Conservation (phyloP, 2,329 filamentous ascomycete species). For the Fusarium buxicola region DNA sequence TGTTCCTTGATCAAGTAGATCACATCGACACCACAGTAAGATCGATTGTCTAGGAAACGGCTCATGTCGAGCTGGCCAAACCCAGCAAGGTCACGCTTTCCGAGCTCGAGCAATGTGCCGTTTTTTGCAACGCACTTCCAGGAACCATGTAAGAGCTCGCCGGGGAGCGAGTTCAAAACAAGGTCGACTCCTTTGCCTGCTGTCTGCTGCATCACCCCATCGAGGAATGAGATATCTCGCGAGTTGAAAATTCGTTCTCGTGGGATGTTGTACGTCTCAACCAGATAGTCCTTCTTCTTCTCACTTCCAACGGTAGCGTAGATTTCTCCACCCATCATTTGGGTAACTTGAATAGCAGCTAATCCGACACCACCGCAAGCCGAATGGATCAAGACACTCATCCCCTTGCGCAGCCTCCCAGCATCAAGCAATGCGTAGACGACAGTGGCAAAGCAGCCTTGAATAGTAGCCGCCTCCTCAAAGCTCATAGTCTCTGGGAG, state of each 20-base stretch:
- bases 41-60: slow-evolving; percentile 32
- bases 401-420: slow-evolving; percentile 48
- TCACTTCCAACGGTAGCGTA: slow-evolving; percentile 36
- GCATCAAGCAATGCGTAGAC: slow-evolving; percentile 31
- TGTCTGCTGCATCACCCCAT: slow-evolving; percentile 44
- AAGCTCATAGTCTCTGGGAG: slow-evolving; percentile 53
- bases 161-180: slow-evolving; percentile 50
- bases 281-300: slow-evolving; percentile 48
- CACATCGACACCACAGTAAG: slow-evolving; percentile 35
- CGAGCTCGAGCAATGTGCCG: slow-evolving; percentile 53
- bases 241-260: slow-evolving; percentile 49
- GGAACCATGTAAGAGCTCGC: slow-evolving; percentile 46
- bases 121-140: slow-evolving; percentile 51
- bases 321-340: slow-evolving; percentile 43
- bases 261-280: slow-evolving; percentile 44
- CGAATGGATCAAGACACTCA: slow-evolving; percentile 51
- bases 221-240: slow-evolving; percentile 42
- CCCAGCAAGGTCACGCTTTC: slow-evolving; percentile 46
- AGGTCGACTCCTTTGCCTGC: slow-evolving; percentile 49
- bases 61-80: slow-evolving; percentile 22
- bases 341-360: slow-evolving; percentile 46
- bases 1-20: slow-evolving; percentile 5
- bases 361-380: slow-evolving; percentile 49
- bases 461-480: slow-evolving; percentile 49
- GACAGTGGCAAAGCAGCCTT: slow-evolving; percentile 50